Evolutionary conservation across 83 land plant genomes (phyloP).

Genomic region (Picea engelmannii): DNA sequence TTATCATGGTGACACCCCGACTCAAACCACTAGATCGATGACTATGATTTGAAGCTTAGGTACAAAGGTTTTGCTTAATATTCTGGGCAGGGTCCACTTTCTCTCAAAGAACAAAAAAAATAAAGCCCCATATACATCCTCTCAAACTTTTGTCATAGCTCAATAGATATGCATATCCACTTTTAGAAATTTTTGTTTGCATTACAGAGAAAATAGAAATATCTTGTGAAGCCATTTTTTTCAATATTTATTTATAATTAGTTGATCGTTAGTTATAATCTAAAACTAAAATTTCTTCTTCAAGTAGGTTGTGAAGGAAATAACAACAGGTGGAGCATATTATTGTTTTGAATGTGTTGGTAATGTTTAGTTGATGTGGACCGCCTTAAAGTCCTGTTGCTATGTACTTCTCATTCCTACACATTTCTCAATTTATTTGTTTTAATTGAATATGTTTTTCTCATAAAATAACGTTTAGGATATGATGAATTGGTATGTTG

Average conservation of each 20-base stretch:
- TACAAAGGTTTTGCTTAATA: too few species aligned
- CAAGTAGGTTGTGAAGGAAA: constrained; percentile 61
- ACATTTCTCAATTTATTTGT: not conserved
- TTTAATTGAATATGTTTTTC: not conserved
- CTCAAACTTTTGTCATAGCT: too few species aligned
- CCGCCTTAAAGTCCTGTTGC: constrained; percentile 79
- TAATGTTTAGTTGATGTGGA: constrained; percentile 56
- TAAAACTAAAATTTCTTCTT: not conserved
- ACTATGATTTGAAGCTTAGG: too few species aligned
- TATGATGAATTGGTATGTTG: not conserved
- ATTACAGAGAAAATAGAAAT: too few species aligned
- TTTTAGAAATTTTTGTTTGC: too few species aligned
- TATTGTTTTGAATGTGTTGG: constrained; percentile 9
- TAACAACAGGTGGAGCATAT: constrained; percentile 25
- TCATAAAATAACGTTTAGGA: not conserved
- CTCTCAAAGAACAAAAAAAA: too few species aligned
- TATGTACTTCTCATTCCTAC: constrained; percentile 41
- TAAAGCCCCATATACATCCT: too few species aligned
- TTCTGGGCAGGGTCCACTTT: too few species aligned
- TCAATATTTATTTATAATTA: not conserved
- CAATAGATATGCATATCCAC: too few species aligned
- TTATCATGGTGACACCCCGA: too few species aligned
- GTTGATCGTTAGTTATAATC: not conserved
- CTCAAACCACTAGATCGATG: too few species aligned
- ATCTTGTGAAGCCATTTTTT: too few species aligned